Conservation (phyloP, 352 stramenopile species). For the Phytopythium mirpurense region DNA sequence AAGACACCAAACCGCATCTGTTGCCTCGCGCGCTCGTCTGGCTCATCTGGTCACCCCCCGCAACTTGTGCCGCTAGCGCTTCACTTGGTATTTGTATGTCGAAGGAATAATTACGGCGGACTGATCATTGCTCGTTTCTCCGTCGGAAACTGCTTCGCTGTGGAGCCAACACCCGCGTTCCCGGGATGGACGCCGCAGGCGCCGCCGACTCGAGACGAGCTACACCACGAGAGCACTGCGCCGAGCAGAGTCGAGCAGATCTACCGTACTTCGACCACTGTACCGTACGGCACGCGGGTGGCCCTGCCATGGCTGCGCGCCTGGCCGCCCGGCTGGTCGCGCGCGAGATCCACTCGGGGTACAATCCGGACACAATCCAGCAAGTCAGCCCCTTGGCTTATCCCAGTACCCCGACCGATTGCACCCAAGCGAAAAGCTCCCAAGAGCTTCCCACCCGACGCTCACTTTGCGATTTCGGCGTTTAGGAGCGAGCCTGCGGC, state of each 20-base stretch:
- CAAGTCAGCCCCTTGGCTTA: neutral
- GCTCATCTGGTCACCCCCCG: neutral
- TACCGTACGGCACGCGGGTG: no score
- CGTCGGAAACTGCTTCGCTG: conserved; percentile 7
- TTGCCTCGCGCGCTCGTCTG: neutral
- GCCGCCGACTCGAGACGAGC: neutral
- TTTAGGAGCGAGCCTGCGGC: no score
- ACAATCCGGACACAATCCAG: conserved; percentile 1
- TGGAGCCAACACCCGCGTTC: no score
- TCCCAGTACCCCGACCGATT: no score
- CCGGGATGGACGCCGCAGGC: neutral
- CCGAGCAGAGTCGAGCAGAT: no score
- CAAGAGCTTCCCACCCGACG: neutral
- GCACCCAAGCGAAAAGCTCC: no score
- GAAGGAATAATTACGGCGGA: neutral
- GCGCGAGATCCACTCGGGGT: conserved; percentile 6
- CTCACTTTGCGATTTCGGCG: conserved; percentile 8
- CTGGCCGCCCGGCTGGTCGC: conserved; percentile 3
- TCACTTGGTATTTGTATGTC: neutral
- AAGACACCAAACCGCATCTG: conserved; percentile 3
- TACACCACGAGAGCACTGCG: no score
- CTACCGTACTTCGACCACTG: no score
- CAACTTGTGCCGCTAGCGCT: neutral
- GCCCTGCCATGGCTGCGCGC: conserved; percentile 1
- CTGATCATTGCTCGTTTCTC: conserved; percentile 7